These are phyloP conservation scores for Simmondsia chinensis DNA, from an alignment of 148 eudicot species.

Conservation along the genomic window DNA sequence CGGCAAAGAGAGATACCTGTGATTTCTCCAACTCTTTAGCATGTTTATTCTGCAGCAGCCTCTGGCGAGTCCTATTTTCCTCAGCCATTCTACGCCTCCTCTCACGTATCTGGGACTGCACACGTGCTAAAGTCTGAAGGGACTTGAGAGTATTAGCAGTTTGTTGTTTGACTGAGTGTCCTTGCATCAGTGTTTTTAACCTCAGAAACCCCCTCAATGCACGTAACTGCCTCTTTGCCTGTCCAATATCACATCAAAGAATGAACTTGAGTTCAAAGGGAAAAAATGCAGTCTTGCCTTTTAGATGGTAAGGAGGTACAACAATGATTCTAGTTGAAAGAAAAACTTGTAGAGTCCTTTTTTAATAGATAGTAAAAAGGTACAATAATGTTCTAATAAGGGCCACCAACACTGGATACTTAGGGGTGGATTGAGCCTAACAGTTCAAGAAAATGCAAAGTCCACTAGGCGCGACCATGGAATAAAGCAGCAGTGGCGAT, in stretches of 20 bases:
- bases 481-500: too few relatives aligned
- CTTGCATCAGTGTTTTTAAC: slow-evolving; percentile 56
- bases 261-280: background rate
- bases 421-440: too few relatives aligned
- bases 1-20: slow-evolving; percentile 25
- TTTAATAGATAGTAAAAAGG: too few relatives aligned
- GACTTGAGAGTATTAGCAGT: slow-evolving; percentile 62
- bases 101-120: slow-evolving; percentile 65
- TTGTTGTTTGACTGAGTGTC: slow-evolving; percentile 55
- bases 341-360: too few relatives aligned
- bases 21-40: slow-evolving; percentile 57
- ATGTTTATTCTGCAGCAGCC: slow-evolving; percentile 59
- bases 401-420: too few relatives aligned
- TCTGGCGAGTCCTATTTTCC: slow-evolving; percentile 70
- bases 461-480: too few relatives aligned
- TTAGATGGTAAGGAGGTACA: too few relatives aligned
- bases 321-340: too few relatives aligned
- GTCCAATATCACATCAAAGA: slow-evolving; percentile 5
- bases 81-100: slow-evolving; percentile 69
- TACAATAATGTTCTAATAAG: too few relatives aligned
- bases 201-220: slow-evolving; percentile 72
- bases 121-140: slow-evolving; percentile 80
- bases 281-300: too few relatives aligned
- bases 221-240: slow-evolving; percentile 76
- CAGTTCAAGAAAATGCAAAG: too few relatives aligned